These are phyloP conservation scores for Arthrobotrys pseudoclavata DNA, from an alignment of 2,329 filamentous ascomycete species.

Conservation along the genomic window DNA sequence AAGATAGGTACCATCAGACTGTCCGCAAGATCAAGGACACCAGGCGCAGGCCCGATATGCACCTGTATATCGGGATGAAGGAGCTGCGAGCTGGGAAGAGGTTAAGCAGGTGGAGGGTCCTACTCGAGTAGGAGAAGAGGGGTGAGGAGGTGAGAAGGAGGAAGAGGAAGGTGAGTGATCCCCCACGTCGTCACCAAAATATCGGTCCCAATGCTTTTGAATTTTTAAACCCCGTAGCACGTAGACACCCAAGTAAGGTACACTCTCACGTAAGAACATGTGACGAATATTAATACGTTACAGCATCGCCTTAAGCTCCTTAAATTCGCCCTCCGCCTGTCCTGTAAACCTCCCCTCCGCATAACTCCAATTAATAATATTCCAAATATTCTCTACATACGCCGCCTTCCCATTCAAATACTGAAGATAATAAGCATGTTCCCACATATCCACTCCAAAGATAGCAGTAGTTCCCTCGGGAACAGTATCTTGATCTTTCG, in stretches of 20 bases:
- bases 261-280: neutral
- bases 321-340: slow-evolving; percentile 33
- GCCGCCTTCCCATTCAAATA: slow-evolving; percentile 82
- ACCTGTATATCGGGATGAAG: slow-evolving; percentile 22
- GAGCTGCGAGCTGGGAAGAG: slow-evolving; percentile 10
- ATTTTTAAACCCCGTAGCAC: neutral
- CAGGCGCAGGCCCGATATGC: slow-evolving; percentile 22
- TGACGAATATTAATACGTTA: neutral
- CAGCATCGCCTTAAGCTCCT: slow-evolving; percentile 49
- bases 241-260: neutral
- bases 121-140: too few species aligned
- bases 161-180: neutral
- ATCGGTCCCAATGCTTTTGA: neutral
- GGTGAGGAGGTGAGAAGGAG: neutral
- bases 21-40: slow-evolving; percentile 21
- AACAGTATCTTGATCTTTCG: slow-evolving; percentile 88
- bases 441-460: slow-evolving; percentile 87
- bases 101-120: neutral
- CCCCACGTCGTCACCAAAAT: neutral
- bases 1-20: neutral
- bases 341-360: slow-evolving; percentile 74
- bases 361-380: slow-evolving; percentile 82
- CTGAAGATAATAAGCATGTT: slow-evolving; percentile 91
- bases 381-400: slow-evolving; percentile 83
- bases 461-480: slow-evolving; percentile 77